Base-by-base conservation (phyloP, 1,284 basidiomycete genomes). In the Irpex rosettiformis region DNA sequence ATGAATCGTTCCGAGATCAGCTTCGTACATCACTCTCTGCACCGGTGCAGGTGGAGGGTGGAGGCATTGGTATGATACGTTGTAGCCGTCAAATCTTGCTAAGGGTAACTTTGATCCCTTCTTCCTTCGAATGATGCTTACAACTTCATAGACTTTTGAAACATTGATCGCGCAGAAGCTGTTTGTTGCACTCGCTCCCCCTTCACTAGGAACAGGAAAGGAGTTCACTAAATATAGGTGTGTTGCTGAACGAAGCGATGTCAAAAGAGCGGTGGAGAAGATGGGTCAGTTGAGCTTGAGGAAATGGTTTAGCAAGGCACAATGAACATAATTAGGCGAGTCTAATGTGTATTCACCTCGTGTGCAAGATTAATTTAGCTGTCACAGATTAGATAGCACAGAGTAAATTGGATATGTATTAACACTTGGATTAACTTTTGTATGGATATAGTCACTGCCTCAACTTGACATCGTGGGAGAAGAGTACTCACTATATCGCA, bases 191-290 rank as follows among this genome's bases (percentile, higher is more conserved):
- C 72, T 77, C 4, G 76, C 75, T 2, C 73, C 82, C 4, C 66
- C 79, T 16, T 78, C 83, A 2, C 63, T 73, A 8, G 80, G 73
- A 40, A 70, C 80, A 5, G 74, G 80, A 2, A 83, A 79, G 60
- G 85, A 86, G 65, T 93, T 91, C 65, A 71, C 83, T 52, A 84
- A 83, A 58, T 86, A 91, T 70, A 79, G 85, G 42, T 89, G 82
- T 62, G 70, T 74, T 6, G 74, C 86, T 2, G 81, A 83, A 47
- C 75, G 82, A 60, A 76, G 77, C 6, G 81, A 84, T 16, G 76
- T 92, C 42, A 88, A 82, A 72, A 79, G 74, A 61, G 82, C 84
- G 3, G 78, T 92, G n/a, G 86, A 87, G 53, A 79, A 73, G 64
- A 77, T 77, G 55, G 85, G 84, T 1, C 86, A 90, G 65, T 81